phyloP scores from a whole-genome alignment of 306 rosid species.

The Quercus dentata region DNA sequence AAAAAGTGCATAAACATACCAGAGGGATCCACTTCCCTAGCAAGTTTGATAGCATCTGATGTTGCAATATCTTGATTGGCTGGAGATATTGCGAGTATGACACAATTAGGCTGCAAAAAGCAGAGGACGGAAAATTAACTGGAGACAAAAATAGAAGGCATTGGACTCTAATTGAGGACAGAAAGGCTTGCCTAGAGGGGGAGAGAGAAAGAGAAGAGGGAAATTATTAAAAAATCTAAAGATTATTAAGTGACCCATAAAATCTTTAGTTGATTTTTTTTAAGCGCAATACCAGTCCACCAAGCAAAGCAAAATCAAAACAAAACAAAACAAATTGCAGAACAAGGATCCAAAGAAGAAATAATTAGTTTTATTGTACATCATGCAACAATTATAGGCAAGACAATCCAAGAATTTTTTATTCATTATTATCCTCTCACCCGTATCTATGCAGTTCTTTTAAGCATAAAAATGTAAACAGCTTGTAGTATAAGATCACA shows the following conservation, averaged over 20 bases:
- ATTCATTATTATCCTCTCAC: not conserved
- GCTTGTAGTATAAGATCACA: not conserved
- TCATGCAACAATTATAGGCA: not conserved
- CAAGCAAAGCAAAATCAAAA: not conserved
- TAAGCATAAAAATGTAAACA: not conserved
- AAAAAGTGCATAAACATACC: constrained; percentile 33
- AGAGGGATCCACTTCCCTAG: constrained; percentile 82
- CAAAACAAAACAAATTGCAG: too few species aligned
- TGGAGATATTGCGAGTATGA: constrained; percentile 86
- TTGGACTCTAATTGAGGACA: not conserved
- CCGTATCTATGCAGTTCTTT: not conserved
- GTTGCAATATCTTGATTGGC: constrained; percentile 97
- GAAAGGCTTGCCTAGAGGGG: not conserved
- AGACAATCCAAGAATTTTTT: not conserved
- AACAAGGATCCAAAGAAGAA: not conserved
- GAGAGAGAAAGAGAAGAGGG: not conserved
- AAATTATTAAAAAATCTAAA: not conserved
- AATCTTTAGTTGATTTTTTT: not conserved
- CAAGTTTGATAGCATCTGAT: constrained; percentile 89
- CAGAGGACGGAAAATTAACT: not conserved
- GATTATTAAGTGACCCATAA: not conserved
- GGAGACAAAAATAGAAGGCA: not conserved
- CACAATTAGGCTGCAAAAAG: constrained; percentile 69
- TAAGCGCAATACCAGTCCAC: not conserved
- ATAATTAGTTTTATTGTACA: not conserved